Conservation (phyloP, 2,329 filamentous ascomycete genomes). For the Fusarium haematococcum region DNA sequence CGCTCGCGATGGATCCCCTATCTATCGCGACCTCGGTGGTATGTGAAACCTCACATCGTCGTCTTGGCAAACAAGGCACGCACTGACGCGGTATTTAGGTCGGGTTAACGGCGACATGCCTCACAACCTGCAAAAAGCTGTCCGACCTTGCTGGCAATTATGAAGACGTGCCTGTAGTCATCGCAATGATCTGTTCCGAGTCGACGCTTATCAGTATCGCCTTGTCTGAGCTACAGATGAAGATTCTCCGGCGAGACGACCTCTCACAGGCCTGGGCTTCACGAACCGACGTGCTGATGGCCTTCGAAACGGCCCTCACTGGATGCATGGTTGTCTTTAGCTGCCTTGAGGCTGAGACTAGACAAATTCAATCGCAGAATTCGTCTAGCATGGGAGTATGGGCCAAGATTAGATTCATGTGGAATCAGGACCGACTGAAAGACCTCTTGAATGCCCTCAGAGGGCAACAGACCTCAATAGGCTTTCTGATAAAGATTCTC, state of each 20-base stretch:
- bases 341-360: slow-evolving; percentile 1
- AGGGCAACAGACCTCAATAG: background rate
- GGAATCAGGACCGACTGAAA: slow-evolving; percentile 5
- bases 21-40: slow-evolving; percentile 16
- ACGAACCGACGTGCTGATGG: background rate
- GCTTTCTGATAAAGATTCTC: background rate
- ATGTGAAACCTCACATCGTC: background rate
- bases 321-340: slow-evolving; percentile 14
- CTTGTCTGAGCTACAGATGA: slow-evolving; percentile 11
- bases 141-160: background rate
- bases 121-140: slow-evolving; percentile 7
- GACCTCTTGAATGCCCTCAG: background rate
- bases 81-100: background rate
- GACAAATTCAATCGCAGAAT: background rate
- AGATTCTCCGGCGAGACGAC: slow-evolving; percentile 1
- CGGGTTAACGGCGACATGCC: slow-evolving; percentile 10
- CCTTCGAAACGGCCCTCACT: background rate
- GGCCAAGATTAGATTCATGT: slow-evolving; percentile 11
- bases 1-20: slow-evolving; percentile 9
- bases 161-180: background rate
- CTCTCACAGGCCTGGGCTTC: slow-evolving; percentile 3
- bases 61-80: rapidly evolving
- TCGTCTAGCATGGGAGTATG: background rate
- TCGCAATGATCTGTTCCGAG: slow-evolving; percentile 13
- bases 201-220: slow-evolving; percentile 1